phyloP scores from a whole-genome alignment of 148 eudicot genomes.

The Salicornia ramosissima region DNA sequence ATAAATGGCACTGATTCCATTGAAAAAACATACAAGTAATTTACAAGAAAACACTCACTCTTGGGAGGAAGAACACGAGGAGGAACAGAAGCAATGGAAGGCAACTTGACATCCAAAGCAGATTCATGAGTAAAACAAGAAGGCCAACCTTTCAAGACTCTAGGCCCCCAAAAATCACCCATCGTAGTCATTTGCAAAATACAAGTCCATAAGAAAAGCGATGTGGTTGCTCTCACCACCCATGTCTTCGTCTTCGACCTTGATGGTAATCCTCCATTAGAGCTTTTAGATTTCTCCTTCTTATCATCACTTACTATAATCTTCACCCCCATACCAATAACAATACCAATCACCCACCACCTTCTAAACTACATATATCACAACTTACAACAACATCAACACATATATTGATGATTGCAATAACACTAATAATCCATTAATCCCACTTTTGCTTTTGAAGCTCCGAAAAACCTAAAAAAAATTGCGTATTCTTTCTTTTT shows the following conservation, averaged over 20 bases:
- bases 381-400: not conserved
- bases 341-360: conserved; percentile 39
- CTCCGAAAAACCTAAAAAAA: no score
- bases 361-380: conserved; percentile 43
- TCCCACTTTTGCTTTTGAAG: no score
- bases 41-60: conserved; percentile 56
- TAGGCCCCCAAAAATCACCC: conserved; percentile 74
- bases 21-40: no score
- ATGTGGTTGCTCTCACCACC: conserved; percentile 67
- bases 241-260: conserved; percentile 61
- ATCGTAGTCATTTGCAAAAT: conserved; percentile 60
- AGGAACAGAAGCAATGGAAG: conserved; percentile 33
- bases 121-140: conserved; percentile 55
- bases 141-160: conserved; percentile 81
- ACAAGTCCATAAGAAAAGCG: conserved; percentile 75
- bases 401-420: not conserved
- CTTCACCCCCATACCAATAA: conserved; percentile 53
- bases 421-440: not conserved
- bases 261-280: conserved; percentile 27
- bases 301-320: conserved; percentile 33
- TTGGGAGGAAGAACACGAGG: conserved; percentile 68
- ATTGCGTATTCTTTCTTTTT: not conserved
- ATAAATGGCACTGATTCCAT: not conserved
- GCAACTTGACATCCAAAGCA: conserved; percentile 42
- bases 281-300: conserved; percentile 24